Evolutionary conservation across 1,284 basidiomycete genomes (phyloP), one percentile per base, ranked within the genome.

Genomic region (Cryptococcus sp.): DNA sequence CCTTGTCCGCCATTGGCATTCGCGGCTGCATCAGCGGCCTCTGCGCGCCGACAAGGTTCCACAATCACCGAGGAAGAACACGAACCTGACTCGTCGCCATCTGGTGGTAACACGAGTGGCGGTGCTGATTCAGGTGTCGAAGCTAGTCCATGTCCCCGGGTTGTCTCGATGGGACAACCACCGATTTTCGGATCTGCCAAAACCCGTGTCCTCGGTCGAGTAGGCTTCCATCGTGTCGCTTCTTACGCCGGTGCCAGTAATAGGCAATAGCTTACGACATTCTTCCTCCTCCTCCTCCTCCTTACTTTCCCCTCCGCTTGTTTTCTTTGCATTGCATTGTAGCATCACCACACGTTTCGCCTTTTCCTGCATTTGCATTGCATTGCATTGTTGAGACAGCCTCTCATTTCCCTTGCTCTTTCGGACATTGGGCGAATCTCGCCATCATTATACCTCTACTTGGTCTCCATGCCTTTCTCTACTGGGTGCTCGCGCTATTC

Each of bases 151-250:
- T 75, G 71, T 58, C 66, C 69, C 0, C 57, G 72, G 22, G 65
- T 62, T 0, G 58, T 67, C 20, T 64, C 65, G 16, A 64, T 68
- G 61, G 63, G 65, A 43, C 58, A 61, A 55, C 63, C 68, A 6
- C 73, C 73, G 10, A 69, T 78, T 43, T 78, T 78, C 56, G 78
- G 75, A 5, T 73, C 75, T 5, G 70, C 72, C 17, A 75, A 69
- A 60, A 58, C 69, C 1, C 56, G 76, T 15, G 57, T 64, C 20
- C 42, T 73, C 17, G 67, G 71, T 19, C 52, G 69, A 54, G 47
- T 59, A 10, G 66, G 58, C 2, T 68, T 73, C 47, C 46, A 50
- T 20, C 52, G 72, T 5, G 66, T 67, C 11, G 66, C 66, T 15
- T 72, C 72, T 1, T 71, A 67, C 58, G 72, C 69, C 23, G 70